phyloP scores from a whole-genome alignment of 345 rosid species.

The Populus tremula region DNA sequence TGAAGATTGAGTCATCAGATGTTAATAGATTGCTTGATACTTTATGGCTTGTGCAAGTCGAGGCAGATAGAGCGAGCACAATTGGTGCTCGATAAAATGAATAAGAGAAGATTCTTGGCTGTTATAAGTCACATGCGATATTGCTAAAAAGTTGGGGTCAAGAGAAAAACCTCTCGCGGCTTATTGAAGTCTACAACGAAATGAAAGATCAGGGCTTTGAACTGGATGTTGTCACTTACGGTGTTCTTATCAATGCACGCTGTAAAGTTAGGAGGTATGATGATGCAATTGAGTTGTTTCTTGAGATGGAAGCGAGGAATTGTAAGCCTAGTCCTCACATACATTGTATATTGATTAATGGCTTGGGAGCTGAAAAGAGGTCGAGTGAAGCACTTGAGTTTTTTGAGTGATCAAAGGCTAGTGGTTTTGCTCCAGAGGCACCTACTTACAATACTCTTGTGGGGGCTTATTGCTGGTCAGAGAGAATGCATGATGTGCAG shows the following conservation, averaged over 20 bases:
- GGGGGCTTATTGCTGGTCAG: constrained; percentile 73
- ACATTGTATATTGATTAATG: constrained; percentile 72
- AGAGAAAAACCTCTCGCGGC: constrained; percentile 51
- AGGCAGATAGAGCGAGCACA: constrained; percentile 69
- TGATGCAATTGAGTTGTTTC: constrained; percentile 47
- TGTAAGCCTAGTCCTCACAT: constrained; percentile 68
- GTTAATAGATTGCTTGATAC: constrained; percentile 66
- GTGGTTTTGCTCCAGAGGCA: constrained; percentile 56
- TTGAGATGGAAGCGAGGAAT: constrained; percentile 61
- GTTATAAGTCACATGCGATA: constrained; percentile 69
- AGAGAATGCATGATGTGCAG: constrained; percentile 49
- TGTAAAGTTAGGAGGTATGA: constrained; percentile 61
- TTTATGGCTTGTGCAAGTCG: constrained; percentile 45
- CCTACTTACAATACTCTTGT: constrained; percentile 84
- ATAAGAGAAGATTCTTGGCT: constrained; percentile 54
- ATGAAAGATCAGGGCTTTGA: constrained; percentile 77
- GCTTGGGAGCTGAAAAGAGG: constrained; percentile 67
- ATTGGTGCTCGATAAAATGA: constrained; percentile 81
- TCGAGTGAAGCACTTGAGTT: constrained; percentile 56
- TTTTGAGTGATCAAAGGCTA: constrained; percentile 52
- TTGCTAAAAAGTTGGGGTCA: constrained; percentile 86
- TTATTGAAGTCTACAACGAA: constrained; percentile 63
- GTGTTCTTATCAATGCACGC: constrained; percentile 67
- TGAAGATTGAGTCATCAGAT: constrained; percentile 54
- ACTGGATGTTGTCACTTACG: constrained; percentile 73